Evolutionary conservation across 1,139 yeast species (phyloP), one percentile per base, ranked within the genome.

Genomic region (Taphrina communis): DNA sequence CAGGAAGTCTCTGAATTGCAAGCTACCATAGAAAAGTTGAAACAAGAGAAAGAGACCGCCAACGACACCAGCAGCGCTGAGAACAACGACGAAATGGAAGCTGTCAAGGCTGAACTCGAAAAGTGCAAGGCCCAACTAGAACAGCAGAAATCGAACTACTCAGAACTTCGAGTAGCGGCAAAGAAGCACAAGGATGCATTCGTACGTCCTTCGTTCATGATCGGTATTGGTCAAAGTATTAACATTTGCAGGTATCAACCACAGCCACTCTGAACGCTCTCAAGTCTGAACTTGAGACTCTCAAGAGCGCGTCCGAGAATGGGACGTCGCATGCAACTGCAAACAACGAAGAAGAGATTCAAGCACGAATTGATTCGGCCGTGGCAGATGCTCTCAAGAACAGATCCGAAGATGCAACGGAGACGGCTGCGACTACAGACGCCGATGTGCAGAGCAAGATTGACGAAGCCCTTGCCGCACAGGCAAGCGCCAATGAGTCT

Each of bases 181-280:
- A 59, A 65, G 66, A 78, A 80, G 39, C 82, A 81, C 68, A 82
- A 82, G 76, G 70, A 69, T 19, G 72, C 48, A 46, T 56, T 35
- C 50, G 52, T 21, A 31, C 17, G 52, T 21, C 11, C 21, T 6
- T 21, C 36, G n/a, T 25, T 7, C 19, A n/a, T 14, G 19, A 44
- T 44, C 17, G 14, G 42, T 11, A 39, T n/a, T 44, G 56, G 69
- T 66, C 46, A 9, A 35, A 58, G 19, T 5, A 36, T 46, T 50
- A 63, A 41, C 51, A 50, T 44, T 25, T 25, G 35, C 19, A 51
- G 31, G 41, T 46, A 31, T 36, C 38, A 5, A 62, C 65, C 61
- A 31, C 48, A 9, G 63, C 61, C 12, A 60, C 42, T 21, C 44
- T 53, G 6, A 46, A 53, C 31, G 46, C 56, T 50, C 17, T 48